Evolutionary conservation across 306 rosid species (phyloP), one percentile per base, ranked within the genome.

Genomic region (Corylus avellana): DNA sequence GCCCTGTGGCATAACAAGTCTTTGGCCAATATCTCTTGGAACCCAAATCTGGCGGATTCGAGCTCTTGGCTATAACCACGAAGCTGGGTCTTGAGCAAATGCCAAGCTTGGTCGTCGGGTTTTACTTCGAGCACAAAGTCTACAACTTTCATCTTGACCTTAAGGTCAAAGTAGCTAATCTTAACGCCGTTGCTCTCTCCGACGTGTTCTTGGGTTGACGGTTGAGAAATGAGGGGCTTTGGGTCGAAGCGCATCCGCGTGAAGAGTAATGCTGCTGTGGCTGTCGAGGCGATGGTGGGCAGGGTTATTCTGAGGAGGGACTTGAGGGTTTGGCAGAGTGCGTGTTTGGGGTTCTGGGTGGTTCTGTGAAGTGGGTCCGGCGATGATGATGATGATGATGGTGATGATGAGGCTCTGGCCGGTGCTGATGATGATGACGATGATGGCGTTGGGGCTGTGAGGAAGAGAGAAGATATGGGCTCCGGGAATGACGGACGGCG

Each of bases 51-150:
- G 12, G 58, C 58, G 20, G 61, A 48, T 27, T 73, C 76, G 14
- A 73, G 64, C 76, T 73, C 62, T 51, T 16, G 47, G 14, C 48
- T 53, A 9, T 17, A 73, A 25, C 62, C 8, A 25, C 47, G 22
- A 14, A 73, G 27, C 48, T 73, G 62, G 49, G 25, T 51, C 57
- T 73, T 73, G 63, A 73, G 51, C 76, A 73, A 49, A 8, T 9
- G 37, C 76, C 63, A 73, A 73, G 76, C 76, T 50, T 73, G 64
- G 62, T 51, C 47, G 13, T 42, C 51, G 13, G 72, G 51, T 67
- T 67, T 67, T 27, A 53, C 22, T 35, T 73, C 58, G 27, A 73
- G 29, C 63, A 73, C 42, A 29, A 25, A 29, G 44, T 73, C 62
- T 16, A 73, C 76, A 17, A 73, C 44, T 73, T 48, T 27, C 27